Evolutionary conservation across 208 protist genomes (phyloP).

Genomic region (Spongospora subterranea): DNA sequence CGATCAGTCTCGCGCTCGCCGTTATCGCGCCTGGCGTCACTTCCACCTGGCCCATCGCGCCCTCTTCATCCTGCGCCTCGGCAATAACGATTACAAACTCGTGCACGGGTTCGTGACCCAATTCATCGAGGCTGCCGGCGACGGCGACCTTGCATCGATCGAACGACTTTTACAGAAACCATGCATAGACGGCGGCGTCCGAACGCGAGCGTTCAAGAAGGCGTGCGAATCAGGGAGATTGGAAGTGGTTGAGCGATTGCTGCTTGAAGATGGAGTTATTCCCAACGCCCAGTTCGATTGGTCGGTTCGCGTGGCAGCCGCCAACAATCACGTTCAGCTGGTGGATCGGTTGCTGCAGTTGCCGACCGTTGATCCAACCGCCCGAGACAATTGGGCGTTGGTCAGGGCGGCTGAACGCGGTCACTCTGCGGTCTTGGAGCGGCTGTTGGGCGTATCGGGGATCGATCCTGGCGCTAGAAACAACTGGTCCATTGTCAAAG

Average conservation of each 20-base stretch:
- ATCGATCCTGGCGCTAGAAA: conserved; percentile 47
- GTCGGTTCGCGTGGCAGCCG: conserved; percentile 17
- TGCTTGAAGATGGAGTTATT: not conserved
- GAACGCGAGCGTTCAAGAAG: conserved; percentile 52
- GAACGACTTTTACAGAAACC: not conserved
- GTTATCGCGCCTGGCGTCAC: not conserved
- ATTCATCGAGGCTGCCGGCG: not conserved
- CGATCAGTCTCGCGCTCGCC: not conserved
- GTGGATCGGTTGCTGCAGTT: not conserved
- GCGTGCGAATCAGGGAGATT: not conserved
- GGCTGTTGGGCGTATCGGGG: not conserved
- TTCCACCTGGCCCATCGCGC: not conserved
- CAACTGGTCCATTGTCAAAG: conserved; percentile 54
- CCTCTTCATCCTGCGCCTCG: not conserved
- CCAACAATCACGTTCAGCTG: conserved; percentile 2
- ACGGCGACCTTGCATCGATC: not conserved
- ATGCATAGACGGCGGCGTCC: not conserved
- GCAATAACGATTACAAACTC: not conserved
- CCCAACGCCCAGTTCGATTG: conserved; percentile 48
- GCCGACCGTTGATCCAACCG: not conserved
- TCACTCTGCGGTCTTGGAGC: not conserved
- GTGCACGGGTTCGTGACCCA: not conserved
- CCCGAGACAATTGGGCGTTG: conserved; percentile 9
- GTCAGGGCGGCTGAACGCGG: conserved; percentile 36
- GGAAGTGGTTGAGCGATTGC: not conserved